Percentiles rank a stretch among this genome's conserved stretches.
Conservation (phyloP, 2,329 filamentous ascomycete genomes). For the Bimuria novae-zelandiae region DNA sequence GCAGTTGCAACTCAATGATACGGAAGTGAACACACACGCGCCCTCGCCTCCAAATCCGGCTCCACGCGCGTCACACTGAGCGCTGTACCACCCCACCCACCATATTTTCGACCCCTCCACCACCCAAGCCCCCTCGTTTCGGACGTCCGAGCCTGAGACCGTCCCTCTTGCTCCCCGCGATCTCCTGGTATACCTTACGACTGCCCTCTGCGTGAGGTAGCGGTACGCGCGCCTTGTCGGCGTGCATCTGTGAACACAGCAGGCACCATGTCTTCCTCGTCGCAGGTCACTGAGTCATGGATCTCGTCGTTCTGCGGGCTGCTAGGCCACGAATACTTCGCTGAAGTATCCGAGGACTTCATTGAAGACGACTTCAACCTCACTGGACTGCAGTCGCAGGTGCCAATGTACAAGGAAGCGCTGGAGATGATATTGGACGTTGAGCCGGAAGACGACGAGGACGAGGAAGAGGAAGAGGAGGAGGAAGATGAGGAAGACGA, state of each 20-base stretch:
- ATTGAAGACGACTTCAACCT: slow-evolving; percentile 99
- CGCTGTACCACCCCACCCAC: slow-evolving; percentile 29
- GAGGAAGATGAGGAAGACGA: slow-evolving; percentile 66
- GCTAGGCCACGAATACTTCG: slow-evolving; percentile 97
- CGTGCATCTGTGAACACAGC: slow-evolving; percentile 1
- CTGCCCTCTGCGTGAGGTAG: neutral
- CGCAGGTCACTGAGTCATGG: slow-evolving; percentile 80
- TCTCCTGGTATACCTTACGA: neutral
- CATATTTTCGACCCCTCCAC: slow-evolving; percentile 36
- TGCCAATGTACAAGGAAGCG: slow-evolving; percentile 98
- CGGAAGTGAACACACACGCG: slow-evolving; percentile 1
- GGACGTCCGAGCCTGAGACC: slow-evolving; percentile 22
- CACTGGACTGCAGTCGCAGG: slow-evolving; percentile 91
- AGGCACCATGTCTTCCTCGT: slow-evolving; percentile 59
- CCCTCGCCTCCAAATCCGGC: neutral
- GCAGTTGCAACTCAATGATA: slow-evolving; percentile 13
- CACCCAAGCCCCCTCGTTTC: slow-evolving; percentile 20
- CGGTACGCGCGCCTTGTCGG: slow-evolving; percentile 1
- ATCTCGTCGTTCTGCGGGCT: slow-evolving; percentile 96
- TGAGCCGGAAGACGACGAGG: slow-evolving; percentile 92
- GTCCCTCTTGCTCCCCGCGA: slow-evolving; percentile 1
- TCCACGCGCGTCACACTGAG: neutral
- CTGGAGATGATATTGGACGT: slow-evolving; percentile 99
- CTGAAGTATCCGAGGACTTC: slow-evolving; percentile 97
- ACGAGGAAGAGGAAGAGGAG: slow-evolving; percentile 75